Conservation (phyloP, 2,329 filamentous ascomycete genomes). For the Arthrinium phaeospermum region DNA sequence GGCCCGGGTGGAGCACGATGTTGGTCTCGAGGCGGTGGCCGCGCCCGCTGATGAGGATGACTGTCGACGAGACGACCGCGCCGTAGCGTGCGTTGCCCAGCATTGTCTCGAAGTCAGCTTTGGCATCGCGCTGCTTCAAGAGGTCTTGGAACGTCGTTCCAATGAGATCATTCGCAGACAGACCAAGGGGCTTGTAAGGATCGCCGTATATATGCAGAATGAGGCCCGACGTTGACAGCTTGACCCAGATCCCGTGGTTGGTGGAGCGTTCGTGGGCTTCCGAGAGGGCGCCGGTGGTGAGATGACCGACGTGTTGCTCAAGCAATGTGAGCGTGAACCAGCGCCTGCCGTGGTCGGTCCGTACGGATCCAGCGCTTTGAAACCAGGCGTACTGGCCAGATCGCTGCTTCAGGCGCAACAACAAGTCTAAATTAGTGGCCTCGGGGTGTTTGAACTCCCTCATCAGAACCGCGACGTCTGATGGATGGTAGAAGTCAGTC, state of each 20-base stretch:
- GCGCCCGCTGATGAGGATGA: not conserved
- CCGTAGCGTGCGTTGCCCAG: not conserved
- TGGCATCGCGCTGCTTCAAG: not conserved
- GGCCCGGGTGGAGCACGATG: not conserved
- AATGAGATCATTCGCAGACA: not conserved
- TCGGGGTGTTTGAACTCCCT: constrained; percentile 9
- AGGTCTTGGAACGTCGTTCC: constrained; percentile 17
- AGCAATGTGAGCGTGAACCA: not conserved
- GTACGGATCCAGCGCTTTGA: constrained; percentile 8
- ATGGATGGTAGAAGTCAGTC: not conserved
- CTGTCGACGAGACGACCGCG: not conserved
- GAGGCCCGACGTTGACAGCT: constrained; percentile 17
- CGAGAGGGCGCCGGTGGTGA: not conserved
- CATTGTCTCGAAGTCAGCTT: not conserved
- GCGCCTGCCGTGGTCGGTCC: not conserved
- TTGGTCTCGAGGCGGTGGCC: constrained; percentile 6
- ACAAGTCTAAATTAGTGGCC: not conserved
- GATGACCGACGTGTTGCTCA: not conserved
- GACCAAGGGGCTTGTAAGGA: not conserved
- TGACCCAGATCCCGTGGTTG: constrained; percentile 18
- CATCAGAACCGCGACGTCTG: not conserved
- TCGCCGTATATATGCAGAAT: constrained; percentile 18
- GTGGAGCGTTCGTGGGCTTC: not conserved
- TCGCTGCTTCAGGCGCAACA: constrained; percentile 1
- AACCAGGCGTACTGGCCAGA: constrained; percentile 16